Evolutionary conservation across 208 protist genomes (phyloP).

Genomic region (Angomonas ambiguus): DNA sequence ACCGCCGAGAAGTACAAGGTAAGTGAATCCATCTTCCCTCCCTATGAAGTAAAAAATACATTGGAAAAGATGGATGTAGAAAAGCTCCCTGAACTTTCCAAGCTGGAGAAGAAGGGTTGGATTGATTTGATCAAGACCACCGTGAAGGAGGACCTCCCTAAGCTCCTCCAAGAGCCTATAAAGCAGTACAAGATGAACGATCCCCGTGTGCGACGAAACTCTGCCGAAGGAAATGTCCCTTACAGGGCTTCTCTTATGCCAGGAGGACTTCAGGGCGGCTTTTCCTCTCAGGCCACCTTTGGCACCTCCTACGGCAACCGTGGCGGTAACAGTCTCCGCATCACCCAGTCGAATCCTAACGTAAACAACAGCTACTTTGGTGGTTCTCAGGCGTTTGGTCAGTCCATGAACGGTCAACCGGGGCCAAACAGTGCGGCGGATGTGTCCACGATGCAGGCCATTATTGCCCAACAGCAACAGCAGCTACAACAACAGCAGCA

Average conservation of each 20-base stretch:
- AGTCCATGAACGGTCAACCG: not conserved
- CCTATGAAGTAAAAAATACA: constrained; percentile 24
- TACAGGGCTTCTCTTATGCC: constrained; percentile 13
- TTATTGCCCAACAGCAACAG: constrained; percentile 8
- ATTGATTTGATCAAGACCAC: constrained; percentile 36
- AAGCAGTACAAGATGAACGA: constrained; percentile 47
- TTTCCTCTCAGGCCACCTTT: not conserved
- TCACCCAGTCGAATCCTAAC: constrained; percentile 15
- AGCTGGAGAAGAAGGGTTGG: constrained; percentile 52
- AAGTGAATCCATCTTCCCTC: constrained; percentile 47
- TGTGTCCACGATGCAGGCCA: constrained; percentile 2
- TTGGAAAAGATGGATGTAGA: constrained; percentile 31
- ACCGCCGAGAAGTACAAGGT: constrained; percentile 51
- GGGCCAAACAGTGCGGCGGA: not conserved
- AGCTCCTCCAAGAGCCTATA: constrained; percentile 57
- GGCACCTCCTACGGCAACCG: constrained; percentile 3
- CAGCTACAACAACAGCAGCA: constrained; percentile 2
- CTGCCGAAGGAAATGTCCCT: constrained; percentile 13
- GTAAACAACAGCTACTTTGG: constrained; percentile 8
- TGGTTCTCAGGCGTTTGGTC: not conserved
- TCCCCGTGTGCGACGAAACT: constrained; percentile 33
- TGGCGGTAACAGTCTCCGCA: constrained; percentile 1
- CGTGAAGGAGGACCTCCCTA: constrained; percentile 64
- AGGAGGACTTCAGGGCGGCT: not conserved
- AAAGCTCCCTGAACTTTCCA: constrained; percentile 52